Percentiles rank a stretch among this genome's conserved stretches.
These are phyloP conservation scores for Zygoascus ofunaensis DNA, from an alignment of 805 yeast genomes.

Conservation along the genomic window DNA sequence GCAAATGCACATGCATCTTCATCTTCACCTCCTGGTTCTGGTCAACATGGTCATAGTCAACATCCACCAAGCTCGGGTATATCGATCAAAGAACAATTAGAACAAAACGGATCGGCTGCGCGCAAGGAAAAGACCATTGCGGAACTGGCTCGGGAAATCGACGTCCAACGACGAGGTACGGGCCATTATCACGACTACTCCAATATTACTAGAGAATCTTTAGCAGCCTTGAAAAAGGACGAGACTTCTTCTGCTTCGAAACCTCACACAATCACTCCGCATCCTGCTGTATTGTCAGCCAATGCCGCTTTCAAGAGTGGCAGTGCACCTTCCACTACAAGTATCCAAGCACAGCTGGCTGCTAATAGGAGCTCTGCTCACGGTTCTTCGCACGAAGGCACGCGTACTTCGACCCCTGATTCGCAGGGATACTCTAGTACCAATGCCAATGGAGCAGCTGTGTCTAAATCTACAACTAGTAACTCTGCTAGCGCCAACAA, in stretches of 20 bases:
- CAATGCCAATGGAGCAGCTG: not conserved
- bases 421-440: not conserved
- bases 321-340: slow-evolving; percentile 10
- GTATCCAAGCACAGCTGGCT: slow-evolving; percentile 16
- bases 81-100: not conserved
- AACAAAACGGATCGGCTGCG: slow-evolving; percentile 1
- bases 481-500: slow-evolving; percentile 9
- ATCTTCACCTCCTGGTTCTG: not conserved
- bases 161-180: slow-evolving; percentile 15
- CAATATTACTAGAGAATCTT: slow-evolving; percentile 9
- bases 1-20: not conserved
- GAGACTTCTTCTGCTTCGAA: not conserved
- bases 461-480: slow-evolving; percentile 7
- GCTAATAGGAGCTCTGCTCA: slow-evolving; percentile 9
- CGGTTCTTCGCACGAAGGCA: not conserved
- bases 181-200: slow-evolving; percentile 8
- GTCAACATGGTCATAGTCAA: not conserved
- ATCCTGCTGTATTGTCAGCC: slow-evolving; percentile 2
- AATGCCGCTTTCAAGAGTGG: slow-evolving; percentile 1
- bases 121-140: slow-evolving; percentile 25
- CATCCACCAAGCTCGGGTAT: not conserved
- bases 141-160: slow-evolving; percentile 27
- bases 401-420: slow-evolving; percentile 10
- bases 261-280: not conserved
- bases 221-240: not conserved